A percentile compares a stretch with the other conserved stretches of the same genome.
Evolutionary conservation across 345 rosid genomes (phyloP).

Genomic region (Alliaria petiolata): DNA sequence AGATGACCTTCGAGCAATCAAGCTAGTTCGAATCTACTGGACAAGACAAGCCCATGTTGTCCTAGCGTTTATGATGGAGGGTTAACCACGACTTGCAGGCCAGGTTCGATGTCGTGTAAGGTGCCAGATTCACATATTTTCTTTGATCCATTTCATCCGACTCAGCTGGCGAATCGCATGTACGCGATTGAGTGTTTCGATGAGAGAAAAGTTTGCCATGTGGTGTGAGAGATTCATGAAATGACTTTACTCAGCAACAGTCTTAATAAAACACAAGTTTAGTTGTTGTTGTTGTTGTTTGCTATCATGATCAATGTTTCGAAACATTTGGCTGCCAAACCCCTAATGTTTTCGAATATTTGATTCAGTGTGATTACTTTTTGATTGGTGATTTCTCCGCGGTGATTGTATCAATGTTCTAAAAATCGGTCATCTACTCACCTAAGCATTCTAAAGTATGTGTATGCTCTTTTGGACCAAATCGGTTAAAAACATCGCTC

Average conservation of each 20-base stretch:
- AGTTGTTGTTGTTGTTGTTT: neutral
- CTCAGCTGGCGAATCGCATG: slow-evolving; percentile 19
- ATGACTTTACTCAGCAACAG: neutral
- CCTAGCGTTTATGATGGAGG: slow-evolving; percentile 25
- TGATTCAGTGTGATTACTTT: neutral
- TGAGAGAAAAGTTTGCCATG: slow-evolving; percentile 7
- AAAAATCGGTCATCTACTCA: neutral
- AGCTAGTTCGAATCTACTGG: slow-evolving; percentile 4
- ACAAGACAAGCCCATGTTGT: slow-evolving; percentile 24
- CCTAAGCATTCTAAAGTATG: too few relatives aligned
- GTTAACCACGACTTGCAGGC: neutral
- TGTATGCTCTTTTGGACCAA: too few relatives aligned
- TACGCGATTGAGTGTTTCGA: slow-evolving; percentile 21
- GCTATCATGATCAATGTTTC: neutral
- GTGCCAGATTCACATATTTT: slow-evolving; percentile 4
- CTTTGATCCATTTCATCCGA: slow-evolving; percentile 32
- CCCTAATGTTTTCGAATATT: neutral
- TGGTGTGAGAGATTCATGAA: neutral
- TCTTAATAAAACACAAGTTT: neutral
- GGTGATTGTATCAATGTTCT: neutral
- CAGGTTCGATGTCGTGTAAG: slow-evolving; percentile 2
- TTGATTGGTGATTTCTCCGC: neutral
- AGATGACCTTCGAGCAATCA: slow-evolving; percentile 16
- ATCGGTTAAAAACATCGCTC: too few relatives aligned
- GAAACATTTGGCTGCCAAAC: neutral